Evolutionary conservation across 2,329 filamentous ascomycete species (phyloP).

Genomic region (Plectosphaerella plurivora): DNA sequence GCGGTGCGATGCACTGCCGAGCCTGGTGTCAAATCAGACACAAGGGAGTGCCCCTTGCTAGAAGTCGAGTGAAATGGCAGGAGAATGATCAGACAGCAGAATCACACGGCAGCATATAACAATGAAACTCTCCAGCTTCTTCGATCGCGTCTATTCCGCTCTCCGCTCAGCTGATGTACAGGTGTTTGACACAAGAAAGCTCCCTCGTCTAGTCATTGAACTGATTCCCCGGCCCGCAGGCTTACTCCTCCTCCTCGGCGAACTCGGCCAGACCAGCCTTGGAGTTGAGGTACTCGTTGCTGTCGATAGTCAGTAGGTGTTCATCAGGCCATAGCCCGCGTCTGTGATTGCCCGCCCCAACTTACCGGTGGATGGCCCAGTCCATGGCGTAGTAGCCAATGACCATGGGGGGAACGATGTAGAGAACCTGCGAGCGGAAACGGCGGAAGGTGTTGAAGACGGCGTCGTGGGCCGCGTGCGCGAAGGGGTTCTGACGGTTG

Average conservation of each 20-base stretch:
- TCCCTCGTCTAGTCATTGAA: conserved; percentile 23
- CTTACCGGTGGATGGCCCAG: conserved; percentile 89
- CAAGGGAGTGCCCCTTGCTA: no score
- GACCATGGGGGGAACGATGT: conserved; percentile 76
- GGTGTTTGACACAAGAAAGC: conserved; percentile 35
- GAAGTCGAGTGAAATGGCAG: not conserved
- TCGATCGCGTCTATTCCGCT: conserved; percentile 26
- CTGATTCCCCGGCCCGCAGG: not conserved
- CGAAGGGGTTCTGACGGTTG: conserved; percentile 87
- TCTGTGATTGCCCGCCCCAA: conserved; percentile 8
- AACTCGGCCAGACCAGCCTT: conserved; percentile 64
- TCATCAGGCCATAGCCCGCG: not conserved
- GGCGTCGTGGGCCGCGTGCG: conserved; percentile 71
- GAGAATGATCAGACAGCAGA: not conserved
- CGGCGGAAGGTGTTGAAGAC: conserved; percentile 95
- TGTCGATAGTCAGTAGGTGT: conserved; percentile 25
- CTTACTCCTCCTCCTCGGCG: conserved; percentile 34
- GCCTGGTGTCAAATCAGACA: no score
- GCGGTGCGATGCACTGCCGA: no score
- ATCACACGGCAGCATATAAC: not conserved
- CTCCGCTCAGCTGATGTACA: conserved; percentile 20
- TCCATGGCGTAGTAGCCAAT: conserved; percentile 77
- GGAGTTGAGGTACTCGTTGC: conserved; percentile 79
- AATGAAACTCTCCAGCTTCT: not conserved
- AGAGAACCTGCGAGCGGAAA: conserved; percentile 81